Base-by-base conservation (phyloP, 2,329 filamentous ascomycete species). In the Aspergillus chevalieri region DNA sequence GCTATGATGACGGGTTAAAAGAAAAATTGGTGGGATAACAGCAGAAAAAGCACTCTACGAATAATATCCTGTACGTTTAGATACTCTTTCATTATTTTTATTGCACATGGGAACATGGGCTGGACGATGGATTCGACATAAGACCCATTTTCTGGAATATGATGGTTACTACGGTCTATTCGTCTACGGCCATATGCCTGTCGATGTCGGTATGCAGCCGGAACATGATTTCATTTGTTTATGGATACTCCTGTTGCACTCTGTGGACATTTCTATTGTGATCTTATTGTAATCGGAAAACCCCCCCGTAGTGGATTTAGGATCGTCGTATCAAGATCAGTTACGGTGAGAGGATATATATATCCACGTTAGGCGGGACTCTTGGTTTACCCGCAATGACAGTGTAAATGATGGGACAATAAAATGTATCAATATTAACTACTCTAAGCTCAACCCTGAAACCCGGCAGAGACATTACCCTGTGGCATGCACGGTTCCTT, bases 1-100 rank as follows among this genome's bases (percentile, higher is more conserved):
- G 61, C 61, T 57, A 57, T 57, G 53, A 56, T 50, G 54, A 39
- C 44, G 44, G 38, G 8, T 38, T 30, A 49, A 52, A 54, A 49
- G 47, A 51, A 53, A 60, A 54, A 60, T 49, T 54, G 50, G 54
- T 60, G 58, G 52, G 51, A 56, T 53, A 54, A 52, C 47, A 52
- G 49, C 53, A 54, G 55, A 47, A 58, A 61, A 63, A 30, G 26
- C 26, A 66, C 65, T 61, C 55, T 59, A 59, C 64, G 65, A 67
- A 65, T 67, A 62, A 67, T 67, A 68, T 67, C 64, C 65, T 68
- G 65, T 68, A 68, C 64, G 65, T 67, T 66, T 68, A 68, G 64
- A 67, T 65, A 63, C 60, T 65, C 65, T 62, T 41, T 41, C 10
- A 19, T 21, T 41, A 9, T 41, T 41, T 41, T 41, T 21, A 19